Evolutionary conservation across 2,329 filamentous ascomycete genomes (phyloP), one percentile per base, ranked within the genome.

Genomic region (Trichoderma cornu-damae): DNA sequence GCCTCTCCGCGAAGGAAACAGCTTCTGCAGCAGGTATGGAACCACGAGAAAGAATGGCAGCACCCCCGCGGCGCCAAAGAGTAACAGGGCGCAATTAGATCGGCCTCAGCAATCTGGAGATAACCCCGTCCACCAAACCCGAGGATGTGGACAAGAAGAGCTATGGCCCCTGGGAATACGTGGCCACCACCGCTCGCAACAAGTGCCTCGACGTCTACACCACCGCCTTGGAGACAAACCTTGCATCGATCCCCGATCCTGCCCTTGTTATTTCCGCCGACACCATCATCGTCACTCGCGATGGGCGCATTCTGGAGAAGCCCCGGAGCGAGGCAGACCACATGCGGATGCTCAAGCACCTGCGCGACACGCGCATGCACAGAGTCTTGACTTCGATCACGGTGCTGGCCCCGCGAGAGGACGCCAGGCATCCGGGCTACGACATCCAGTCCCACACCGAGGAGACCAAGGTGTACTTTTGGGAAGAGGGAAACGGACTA

Each of bases 381-480:
- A 87, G 87, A 64, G 91, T 96, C 12, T 86, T 90, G 69, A 97
- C 94, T 1, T 87, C 89, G 0, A 85, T 99, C 1, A 89, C 86
- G 58, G 86, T 84, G n/a, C 83, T 99, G 70, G 85, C 87, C 52
- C 94, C 94, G 20, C 75, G 93, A 60, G 86, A 87, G 54, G 92
- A 90, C 68, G 87, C 90, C 0, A 76, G 83, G 56, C 84, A 90
- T 68, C 94, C 94, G 0, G 94, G 94, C 0, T 99, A 99, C 74
- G 84, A 85, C 61, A 77, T 96, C 51, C 86, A 89, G 66, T 85
- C 82, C 42, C 83, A 88, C 67, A 89, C 94, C 4, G 93, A 97
- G 75, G 92, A 96, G 78, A 97, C 93, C 43, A 82, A 79, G 60
- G 94, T 99, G n/a, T 84, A 82, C 68, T 99, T 99, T 73, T 90